A percentile compares a stretch with the other conserved stretches of the same genome.
Conservation (phyloP, 2,329 filamentous ascomycete species). For the Colletotrichum incanum region DNA sequence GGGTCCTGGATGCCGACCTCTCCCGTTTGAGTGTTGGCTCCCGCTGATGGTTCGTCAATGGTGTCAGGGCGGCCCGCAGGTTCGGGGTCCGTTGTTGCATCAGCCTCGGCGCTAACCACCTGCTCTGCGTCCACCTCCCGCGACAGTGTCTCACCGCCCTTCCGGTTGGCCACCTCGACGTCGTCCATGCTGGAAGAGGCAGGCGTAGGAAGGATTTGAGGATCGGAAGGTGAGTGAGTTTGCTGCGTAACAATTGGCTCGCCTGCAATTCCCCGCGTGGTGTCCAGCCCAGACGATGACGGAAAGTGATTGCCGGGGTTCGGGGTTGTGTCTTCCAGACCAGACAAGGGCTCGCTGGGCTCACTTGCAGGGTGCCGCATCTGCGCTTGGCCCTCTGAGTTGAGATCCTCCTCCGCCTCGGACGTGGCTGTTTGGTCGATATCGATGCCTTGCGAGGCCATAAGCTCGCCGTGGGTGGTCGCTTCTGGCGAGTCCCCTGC, state of each 20-base stretch:
- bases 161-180: constrained; percentile 29
- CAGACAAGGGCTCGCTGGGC: constrained; percentile 10
- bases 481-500: constrained; percentile 9
- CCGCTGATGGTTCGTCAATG: constrained; percentile 36
- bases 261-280: constrained; percentile 20
- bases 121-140: constrained; percentile 27
- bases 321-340: constrained; percentile 31
- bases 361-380: constrained; percentile 23
- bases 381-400: constrained; percentile 27
- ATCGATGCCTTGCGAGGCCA: constrained; percentile 12
- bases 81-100: constrained; percentile 34
- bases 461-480: background rate
- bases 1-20: constrained; percentile 30
- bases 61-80: constrained; percentile 32
- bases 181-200: constrained; percentile 7
- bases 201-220: constrained; percentile 12
- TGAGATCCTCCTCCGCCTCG: constrained; percentile 33
- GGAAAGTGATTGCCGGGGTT: constrained; percentile 22
- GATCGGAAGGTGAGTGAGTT: constrained; percentile 19
- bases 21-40: constrained; percentile 25
- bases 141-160: constrained; percentile 40
- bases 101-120: constrained; percentile 34
- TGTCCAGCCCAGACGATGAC: constrained; percentile 34
- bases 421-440: constrained; percentile 12
- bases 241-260: constrained; percentile 16